A percentile compares a stretch with the other conserved stretches of the same genome.
Conservation (phyloP, 202 grass and related monocot species). For the Panicum virgatum region DNA sequence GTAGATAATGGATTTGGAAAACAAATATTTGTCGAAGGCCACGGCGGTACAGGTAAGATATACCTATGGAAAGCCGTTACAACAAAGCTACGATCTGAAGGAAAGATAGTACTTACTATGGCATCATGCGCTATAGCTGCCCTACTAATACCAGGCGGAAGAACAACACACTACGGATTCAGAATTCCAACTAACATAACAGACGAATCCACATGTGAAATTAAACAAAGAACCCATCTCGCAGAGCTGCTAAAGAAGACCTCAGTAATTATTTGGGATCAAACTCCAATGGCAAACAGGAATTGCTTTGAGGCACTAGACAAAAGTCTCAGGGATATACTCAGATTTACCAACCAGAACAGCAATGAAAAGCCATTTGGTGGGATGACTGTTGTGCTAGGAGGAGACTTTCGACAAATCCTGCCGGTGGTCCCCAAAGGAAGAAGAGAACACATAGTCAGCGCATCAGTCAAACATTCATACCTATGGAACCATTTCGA, state of each 20-base stretch:
- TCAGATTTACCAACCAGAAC: too few species aligned
- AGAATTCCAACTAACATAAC: neutral
- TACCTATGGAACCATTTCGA: too few species aligned
- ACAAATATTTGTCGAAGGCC: neutral
- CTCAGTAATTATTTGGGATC: neutral
- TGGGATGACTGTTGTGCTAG: too few species aligned
- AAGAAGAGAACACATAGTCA: slow-evolving; percentile 7
- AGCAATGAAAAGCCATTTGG: too few species aligned
- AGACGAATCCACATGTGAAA: neutral
- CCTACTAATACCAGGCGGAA: neutral
- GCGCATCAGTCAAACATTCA: neutral
- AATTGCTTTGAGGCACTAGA: neutral
- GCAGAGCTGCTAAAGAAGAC: neutral
- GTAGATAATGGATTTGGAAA: neutral
- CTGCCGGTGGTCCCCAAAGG: neutral
- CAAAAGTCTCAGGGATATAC: too few species aligned
- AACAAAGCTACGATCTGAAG: neutral
- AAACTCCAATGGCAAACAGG: neutral
- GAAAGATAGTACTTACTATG: neutral
- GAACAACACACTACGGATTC: neutral
- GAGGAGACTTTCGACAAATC: slow-evolving; percentile 1
- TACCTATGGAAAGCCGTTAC: neutral
- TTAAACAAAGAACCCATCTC: neutral
- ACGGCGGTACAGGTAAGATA: neutral
- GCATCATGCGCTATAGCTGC: neutral